Evolutionary conservation across 2,329 filamentous ascomycete genomes (phyloP), one percentile per base, ranked within the genome.

Genomic region (Colletotrichum agaves): DNA sequence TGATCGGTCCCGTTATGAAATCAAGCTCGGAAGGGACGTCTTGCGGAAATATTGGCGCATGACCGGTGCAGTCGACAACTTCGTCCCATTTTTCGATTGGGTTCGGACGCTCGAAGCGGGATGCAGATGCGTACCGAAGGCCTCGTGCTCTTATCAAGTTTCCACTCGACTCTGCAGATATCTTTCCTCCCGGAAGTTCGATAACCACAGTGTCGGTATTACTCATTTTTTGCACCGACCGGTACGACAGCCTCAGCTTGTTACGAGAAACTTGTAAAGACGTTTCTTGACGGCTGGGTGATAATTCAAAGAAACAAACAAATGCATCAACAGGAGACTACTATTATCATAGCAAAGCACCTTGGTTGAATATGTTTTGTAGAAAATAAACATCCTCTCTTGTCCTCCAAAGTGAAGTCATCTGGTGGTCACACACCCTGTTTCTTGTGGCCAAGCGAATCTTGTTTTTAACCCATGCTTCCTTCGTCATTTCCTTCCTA

Each of bases 21-120:
- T 68, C 63, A 2, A 72, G 47, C 2, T 59, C 64, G 13, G 66
- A 71, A 3, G 67, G 61, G 5, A 61, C 58, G n/a, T 41, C 15
- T 44, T 73, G 71, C 3, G 71, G 71, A 21, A 69, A 71, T 21
- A 72, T 71, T 1, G 70, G 60, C 1, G 69, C 57, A 10, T 67
- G 67, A 4, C 27, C 2, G 11, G 69, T 70, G 21, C 67, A 70
- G 60, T 73, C 71, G 1, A 41, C 19, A 6, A 55, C 17, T 1
- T 12, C 56, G 0, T 27, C 8, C 69, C 71, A 73, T 12, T 60
- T 37, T 15, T 44, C 17, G 2, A 61, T 3, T 3, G 65, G 58
- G 2, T 44, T 47, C 4, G 71, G 69, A 8, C 37, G 57, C 23
- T 69, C 52, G 23, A 73, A 73, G 13, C 71, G 71, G 10, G 21